A percentile compares a stretch with the other conserved stretches of the same genome.
Conservation (phyloP, 1,139 yeast species). For the Yarrowia galli region DNA sequence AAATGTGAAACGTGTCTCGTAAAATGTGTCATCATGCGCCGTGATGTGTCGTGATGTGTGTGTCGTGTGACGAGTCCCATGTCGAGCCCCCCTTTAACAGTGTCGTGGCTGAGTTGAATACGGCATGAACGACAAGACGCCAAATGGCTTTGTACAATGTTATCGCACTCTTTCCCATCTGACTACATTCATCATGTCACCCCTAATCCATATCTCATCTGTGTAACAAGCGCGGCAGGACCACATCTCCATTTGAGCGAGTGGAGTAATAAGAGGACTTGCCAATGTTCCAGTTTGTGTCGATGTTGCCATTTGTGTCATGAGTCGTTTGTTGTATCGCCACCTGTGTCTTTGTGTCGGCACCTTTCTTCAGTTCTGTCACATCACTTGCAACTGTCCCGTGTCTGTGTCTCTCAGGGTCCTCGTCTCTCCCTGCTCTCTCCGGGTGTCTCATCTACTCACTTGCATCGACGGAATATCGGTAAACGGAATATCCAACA, state of each 20-base stretch:
- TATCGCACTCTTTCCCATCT: background rate
- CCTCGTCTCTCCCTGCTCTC: background rate
- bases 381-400: too few relatives aligned
- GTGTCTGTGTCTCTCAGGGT: background rate
- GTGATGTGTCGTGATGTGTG: background rate
- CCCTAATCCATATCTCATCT: background rate
- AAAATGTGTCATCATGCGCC: background rate
- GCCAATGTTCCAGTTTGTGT: background rate
- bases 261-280: too few relatives aligned
- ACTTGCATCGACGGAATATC: conserved; percentile 39
- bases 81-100: background rate
- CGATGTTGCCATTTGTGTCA: background rate
- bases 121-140: too few relatives aligned
- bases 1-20: background rate
- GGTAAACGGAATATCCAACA: conserved; percentile 38
- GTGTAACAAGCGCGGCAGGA: background rate
- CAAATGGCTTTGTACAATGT: too few relatives aligned
- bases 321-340: too few relatives aligned
- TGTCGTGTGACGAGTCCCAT: background rate
- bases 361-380: background rate
- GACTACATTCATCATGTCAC: background rate
- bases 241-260: background rate
- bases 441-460: background rate
- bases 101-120: background rate
- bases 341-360: too few relatives aligned